Base-by-base conservation (phyloP, 169 alveolate genomes). In the Eimeria falciformis region DNA sequence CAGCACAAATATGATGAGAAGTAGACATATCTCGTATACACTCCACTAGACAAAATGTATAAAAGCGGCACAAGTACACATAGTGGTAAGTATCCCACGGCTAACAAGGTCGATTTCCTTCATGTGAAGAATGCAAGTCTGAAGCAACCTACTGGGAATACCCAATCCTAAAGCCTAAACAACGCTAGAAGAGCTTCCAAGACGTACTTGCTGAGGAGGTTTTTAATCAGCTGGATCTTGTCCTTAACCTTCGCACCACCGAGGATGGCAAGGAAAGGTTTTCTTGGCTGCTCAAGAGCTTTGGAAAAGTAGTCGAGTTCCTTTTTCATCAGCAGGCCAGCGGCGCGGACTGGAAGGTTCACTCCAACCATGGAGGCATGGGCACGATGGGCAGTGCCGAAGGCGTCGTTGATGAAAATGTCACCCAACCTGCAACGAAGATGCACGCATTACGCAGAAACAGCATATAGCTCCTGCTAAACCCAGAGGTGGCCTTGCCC, bases 181-280 rank as follows among this genome's bases (percentile, higher is more conserved):
- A n/a, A n/a, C n/a, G n/a, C n/a, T n/a, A n/a, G n/a, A n/a, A n/a
- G n/a, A n/a, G 58, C 21, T 47, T 6, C 69, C n/a, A 4, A 23
- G 5, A 27, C 71, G n/a, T 9, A 85, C 93, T 97, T 97, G 78
- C 96, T 99, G 73, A 98, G 94, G 84, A 99, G 75, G 93, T 98
- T 97, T 91, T 94, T 95, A 87, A 99, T 98, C 46, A 99, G 96
- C 95, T 98, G 98, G 91, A 99, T 98, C 96, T 99, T 99, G 94
- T 98, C 99, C 50, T 97, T 95, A 37, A 98, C 99, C 97, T 98
- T 99, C 69, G 99, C 99, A 45, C 99, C 99, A 27, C 99, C 99
- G 84, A 98, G 95, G 43, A 99, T 98, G 69, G 99, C 99, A 78
- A 98, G 94, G 85, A 98, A 95, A 12, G 99, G 99, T 93, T 98